Conservation (phyloP, 2,329 filamentous ascomycete species). For the Drechslerella coelobrocha region DNA sequence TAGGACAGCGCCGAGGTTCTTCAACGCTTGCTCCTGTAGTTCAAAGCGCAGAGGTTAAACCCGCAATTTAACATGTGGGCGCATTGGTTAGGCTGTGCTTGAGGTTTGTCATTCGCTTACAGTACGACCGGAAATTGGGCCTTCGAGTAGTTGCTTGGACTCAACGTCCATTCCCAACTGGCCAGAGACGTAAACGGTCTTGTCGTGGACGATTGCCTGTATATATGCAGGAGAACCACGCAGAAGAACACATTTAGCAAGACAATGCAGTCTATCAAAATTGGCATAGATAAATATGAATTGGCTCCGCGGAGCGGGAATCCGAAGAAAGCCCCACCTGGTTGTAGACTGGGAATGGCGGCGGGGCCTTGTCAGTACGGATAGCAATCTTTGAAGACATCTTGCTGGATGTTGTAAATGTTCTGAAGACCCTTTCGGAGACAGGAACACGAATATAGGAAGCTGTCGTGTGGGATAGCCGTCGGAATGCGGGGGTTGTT, state of each 20-base stretch:
- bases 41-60: neutral
- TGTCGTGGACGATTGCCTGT: constrained; percentile 68
- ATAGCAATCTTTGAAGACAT: constrained; percentile 44
- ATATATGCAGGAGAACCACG: neutral
- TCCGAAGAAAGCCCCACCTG: constrained; percentile 34
- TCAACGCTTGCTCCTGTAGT: constrained; percentile 36
- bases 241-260: constrained; percentile 21
- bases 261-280: too few relatives aligned
- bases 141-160: constrained; percentile 64
- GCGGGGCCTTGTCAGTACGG: constrained; percentile 44
- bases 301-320: too few relatives aligned
- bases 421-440: neutral
- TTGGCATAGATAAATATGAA: too few relatives aligned
- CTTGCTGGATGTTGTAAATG: constrained; percentile 4
- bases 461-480: neutral
- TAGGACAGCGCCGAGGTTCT: constrained; percentile 84
- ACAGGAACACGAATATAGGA: neutral
- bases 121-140: constrained; percentile 34
- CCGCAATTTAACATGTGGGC: too few relatives aligned
- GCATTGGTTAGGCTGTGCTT: neutral
- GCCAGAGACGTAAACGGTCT: constrained; percentile 75
- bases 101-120: constrained; percentile 15
- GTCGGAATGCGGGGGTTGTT: neutral
- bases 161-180: constrained; percentile 66
- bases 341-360: constrained; percentile 48